These are phyloP conservation scores for Acanthamoeba polyphaga DNA, from an alignment of 208 protist species.

Conservation along the genomic window DNA sequence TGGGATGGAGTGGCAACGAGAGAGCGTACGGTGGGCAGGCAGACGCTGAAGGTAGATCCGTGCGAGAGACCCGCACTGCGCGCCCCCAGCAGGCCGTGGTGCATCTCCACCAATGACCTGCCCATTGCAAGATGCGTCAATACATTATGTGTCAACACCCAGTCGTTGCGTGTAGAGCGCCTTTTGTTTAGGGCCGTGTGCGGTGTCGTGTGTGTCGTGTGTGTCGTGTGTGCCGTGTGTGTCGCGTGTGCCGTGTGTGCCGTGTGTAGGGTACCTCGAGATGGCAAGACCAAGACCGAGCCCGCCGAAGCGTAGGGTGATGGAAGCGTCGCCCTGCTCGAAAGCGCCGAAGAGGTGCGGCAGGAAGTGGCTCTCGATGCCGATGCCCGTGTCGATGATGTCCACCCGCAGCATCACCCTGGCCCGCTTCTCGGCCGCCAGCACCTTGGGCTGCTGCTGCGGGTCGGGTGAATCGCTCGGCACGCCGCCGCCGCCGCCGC, in stretches of 20 bases:
- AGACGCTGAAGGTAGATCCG: slow-evolving; percentile 32
- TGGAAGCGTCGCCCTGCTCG: slow-evolving; percentile 5
- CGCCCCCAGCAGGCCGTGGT: neutral
- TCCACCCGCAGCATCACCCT: neutral
- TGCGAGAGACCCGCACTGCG: slow-evolving; percentile 2
- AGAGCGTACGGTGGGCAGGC: neutral
- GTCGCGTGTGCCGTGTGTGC: neutral
- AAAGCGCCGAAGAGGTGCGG: slow-evolving; percentile 5
- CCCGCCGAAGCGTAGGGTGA: neutral
- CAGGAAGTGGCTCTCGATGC: neutral
- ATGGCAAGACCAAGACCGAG: neutral
- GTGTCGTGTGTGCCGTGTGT: too few species aligned
- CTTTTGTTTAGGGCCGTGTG: too few species aligned
- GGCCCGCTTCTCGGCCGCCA: too few species aligned
- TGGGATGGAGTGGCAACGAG: neutral
- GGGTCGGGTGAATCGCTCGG: neutral
- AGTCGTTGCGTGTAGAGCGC: too few species aligned
- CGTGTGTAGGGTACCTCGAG: neutral
- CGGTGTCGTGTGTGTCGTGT: too few species aligned
- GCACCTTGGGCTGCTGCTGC: too few species aligned
- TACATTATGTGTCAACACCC: neutral
- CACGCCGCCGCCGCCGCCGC: neutral
- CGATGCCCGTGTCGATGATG: slow-evolving; percentile 21
- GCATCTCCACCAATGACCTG: slow-evolving; percentile 49
- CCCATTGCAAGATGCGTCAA: too few species aligned